A percentile compares a stretch with the other conserved stretches of the same genome.
phyloP scores from a whole-genome alignment of 768 basidiomycete genomes.

The Cyclocybe aegerita region DNA sequence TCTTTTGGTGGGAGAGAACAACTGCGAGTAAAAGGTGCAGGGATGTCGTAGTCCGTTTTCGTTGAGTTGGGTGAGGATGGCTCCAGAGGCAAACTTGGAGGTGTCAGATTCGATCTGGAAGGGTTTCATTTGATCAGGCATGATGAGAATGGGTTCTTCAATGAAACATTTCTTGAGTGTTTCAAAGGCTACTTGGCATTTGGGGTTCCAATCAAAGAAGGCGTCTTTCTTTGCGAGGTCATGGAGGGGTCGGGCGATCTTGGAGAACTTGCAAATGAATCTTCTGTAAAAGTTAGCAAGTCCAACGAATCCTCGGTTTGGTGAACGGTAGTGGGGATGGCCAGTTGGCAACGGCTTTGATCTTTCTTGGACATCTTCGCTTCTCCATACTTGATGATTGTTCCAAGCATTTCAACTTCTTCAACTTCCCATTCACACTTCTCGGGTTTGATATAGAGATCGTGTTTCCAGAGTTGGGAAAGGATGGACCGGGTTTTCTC shows the following conservation, averaged over 20 bases:
- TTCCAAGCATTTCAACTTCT: slow-evolving; percentile 16
- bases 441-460: no score
- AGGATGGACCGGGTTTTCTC: slow-evolving; percentile 20
- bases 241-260: slow-evolving; percentile 25
- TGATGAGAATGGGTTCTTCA: slow-evolving; percentile 22
- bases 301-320: slow-evolving; percentile 23
- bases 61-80: slow-evolving; percentile 29
- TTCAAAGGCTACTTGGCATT: slow-evolving; percentile 23
- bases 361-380: slow-evolving; percentile 17
- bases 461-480: slow-evolving; percentile 9
- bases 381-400: slow-evolving; percentile 7
- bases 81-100: slow-evolving; percentile 30
- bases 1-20: slow-evolving; percentile 29
- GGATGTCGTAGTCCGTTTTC: slow-evolving; percentile 29
- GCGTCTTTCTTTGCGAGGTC: slow-evolving; percentile 23
- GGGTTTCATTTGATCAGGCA: slow-evolving; percentile 14
- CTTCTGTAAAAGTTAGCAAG: slow-evolving; percentile 37
- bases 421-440: no score
- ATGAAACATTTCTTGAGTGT: slow-evolving; percentile 25
- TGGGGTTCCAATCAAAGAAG: slow-evolving; percentile 22
- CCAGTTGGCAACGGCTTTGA: slow-evolving; percentile 28
- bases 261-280: slow-evolving; percentile 32
- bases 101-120: slow-evolving; percentile 29
- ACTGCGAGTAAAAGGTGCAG: slow-evolving; percentile 33
- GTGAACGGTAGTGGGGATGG: slow-evolving; percentile 15